Evolutionary conservation across 169 alveolate species (phyloP).

Genomic region (Eimeria tenella): DNA sequence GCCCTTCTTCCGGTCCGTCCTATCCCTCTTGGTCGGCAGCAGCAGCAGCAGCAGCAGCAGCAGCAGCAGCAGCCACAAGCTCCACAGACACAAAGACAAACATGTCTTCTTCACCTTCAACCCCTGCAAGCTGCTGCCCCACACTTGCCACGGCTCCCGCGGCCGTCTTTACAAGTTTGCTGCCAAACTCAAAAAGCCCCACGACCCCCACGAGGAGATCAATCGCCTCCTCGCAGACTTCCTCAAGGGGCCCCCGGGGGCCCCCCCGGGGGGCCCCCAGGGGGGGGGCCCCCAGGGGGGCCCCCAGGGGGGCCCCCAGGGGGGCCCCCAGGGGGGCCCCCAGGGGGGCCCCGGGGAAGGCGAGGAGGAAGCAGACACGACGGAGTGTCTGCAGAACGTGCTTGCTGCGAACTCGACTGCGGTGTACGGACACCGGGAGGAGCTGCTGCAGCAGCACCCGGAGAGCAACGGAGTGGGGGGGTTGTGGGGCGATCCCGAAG

Average conservation of each 20-base stretch:
- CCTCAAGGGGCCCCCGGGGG: background rate
- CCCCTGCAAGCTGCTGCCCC: slow-evolving; percentile 62
- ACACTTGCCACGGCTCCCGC: slow-evolving; percentile 55
- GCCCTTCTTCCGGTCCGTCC: background rate
- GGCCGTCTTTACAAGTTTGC: slow-evolving; percentile 71
- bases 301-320: slow-evolving; percentile 17
- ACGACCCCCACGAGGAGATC: slow-evolving; percentile 45
- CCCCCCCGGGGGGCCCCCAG: background rate
- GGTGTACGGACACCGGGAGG: background rate
- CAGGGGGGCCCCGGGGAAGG: background rate
- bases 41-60: background rate
- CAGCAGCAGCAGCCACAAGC: background rate
- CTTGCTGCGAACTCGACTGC: slow-evolving; percentile 9
- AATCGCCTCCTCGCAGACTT: background rate
- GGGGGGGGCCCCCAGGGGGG: background rate
- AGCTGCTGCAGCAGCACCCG: slow-evolving; percentile 24
- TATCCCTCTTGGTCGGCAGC: slow-evolving; percentile 18
- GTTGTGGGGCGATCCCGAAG: slow-evolving; percentile 1
- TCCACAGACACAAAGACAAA: slow-evolving; percentile 54
- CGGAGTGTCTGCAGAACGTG: slow-evolving; percentile 56
- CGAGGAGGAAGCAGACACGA: slow-evolving; percentile 48
- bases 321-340: background rate
- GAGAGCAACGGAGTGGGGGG: slow-evolving; percentile 24
- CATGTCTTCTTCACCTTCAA: slow-evolving; percentile 59
- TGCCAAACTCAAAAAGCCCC: slow-evolving; percentile 41